Percentiles rank a stretch among this genome's conserved stretches.
Evolutionary conservation across 2,329 filamentous ascomycete species (phyloP).

Genomic region (Ophiostoma sp.): DNA sequence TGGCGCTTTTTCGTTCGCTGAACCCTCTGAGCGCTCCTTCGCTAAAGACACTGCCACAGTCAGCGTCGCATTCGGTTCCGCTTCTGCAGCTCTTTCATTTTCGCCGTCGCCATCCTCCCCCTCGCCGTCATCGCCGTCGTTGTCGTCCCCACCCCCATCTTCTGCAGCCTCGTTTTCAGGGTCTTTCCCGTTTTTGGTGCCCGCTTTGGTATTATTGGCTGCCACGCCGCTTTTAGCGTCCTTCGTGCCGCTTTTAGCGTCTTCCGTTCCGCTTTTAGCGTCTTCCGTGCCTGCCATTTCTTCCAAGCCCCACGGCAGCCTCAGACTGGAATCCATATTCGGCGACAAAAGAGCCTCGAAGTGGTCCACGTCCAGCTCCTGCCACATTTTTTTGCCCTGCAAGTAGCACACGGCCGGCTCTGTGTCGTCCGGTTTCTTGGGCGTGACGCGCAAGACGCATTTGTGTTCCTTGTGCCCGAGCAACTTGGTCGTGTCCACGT

Average conservation of each 20-base stretch:
- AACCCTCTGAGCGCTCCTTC: no score
- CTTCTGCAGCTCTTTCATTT: background rate
- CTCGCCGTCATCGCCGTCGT: background rate
- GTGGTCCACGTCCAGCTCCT: background rate
- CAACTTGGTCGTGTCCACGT: background rate
- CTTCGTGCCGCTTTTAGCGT: background rate
- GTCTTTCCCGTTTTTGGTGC: conserved; percentile 8
- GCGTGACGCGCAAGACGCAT: conserved; percentile 12
- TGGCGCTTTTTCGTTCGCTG: no score
- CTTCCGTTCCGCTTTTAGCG: background rate
- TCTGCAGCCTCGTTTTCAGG: background rate
- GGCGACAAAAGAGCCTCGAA: conserved; percentile 15
- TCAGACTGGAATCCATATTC: conserved; percentile 1
- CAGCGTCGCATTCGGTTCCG: no score
- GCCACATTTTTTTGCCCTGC: conserved; percentile 15
- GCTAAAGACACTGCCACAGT: no score
- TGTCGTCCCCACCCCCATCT: background rate
- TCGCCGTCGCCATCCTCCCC: background rate
- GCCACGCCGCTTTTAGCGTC: no score
- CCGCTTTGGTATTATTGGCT: conserved; percentile 8
- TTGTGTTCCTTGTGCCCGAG: conserved; percentile 18
- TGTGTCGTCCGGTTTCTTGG: background rate
- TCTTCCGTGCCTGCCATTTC: background rate
- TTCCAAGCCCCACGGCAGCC: conserved; percentile 20
- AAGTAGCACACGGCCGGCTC: conserved; percentile 13